Conservation (phyloP, 1,284 basidiomycete genomes). For the Ceratobasidium papillatum region DNA sequence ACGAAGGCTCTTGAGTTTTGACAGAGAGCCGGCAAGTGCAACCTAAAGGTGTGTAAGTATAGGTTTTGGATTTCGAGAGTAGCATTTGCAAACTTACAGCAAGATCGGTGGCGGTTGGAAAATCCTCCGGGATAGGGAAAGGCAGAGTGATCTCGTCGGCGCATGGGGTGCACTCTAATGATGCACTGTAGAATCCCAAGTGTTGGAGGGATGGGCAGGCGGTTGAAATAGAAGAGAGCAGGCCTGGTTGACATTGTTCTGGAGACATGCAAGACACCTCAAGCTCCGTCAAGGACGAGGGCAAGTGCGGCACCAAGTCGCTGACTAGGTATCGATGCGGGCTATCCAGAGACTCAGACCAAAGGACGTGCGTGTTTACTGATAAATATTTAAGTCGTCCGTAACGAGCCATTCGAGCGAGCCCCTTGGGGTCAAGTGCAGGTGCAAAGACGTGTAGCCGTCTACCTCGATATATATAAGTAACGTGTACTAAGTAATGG, state of each 20-base stretch:
- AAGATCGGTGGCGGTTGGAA: constrained; percentile 2
- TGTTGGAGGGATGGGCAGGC: constrained; percentile 10
- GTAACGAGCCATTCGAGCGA: constrained; percentile 15
- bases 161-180: constrained; percentile 1
- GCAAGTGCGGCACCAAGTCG: constrained; percentile 14
- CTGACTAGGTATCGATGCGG: not conserved
- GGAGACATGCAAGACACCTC: constrained; percentile 32
- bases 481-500: not conserved
- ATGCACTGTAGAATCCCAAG: constrained; percentile 26
- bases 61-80: not conserved
- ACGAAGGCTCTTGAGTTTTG: not conserved
- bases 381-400: constrained; percentile 17
- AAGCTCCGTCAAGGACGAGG: not conserved
- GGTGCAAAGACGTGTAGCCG: constrained; percentile 22
- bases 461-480: not conserved
- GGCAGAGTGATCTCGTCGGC: constrained; percentile 22
- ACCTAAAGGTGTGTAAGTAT: not conserved
- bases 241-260: constrained; percentile 1
- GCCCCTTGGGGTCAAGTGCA: constrained; percentile 27
- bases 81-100: constrained; percentile 7
- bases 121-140: constrained; percentile 18
- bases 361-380: constrained; percentile 27
- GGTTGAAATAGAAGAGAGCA: not conserved
- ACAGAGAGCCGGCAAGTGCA: not conserved
- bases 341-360: constrained; percentile 15